Conservation (phyloP, 2,329 filamentous ascomycete genomes). For the Exophiala spinifera region DNA sequence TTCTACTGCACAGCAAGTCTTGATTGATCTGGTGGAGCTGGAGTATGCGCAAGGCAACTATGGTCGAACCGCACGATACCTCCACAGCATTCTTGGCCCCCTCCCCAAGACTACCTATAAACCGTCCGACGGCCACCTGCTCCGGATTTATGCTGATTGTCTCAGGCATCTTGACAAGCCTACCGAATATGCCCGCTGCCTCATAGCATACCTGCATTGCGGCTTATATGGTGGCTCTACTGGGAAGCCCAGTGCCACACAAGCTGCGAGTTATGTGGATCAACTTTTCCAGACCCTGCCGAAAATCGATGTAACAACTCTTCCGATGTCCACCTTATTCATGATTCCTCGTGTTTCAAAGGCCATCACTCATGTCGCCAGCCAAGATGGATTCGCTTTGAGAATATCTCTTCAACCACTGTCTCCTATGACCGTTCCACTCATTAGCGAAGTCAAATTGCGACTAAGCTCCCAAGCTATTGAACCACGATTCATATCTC, state of each 20-base stretch:
- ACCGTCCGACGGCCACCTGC: slow-evolving; percentile 74
- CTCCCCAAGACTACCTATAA: slow-evolving; percentile 78
- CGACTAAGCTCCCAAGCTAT: slow-evolving; percentile 17
- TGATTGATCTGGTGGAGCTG: slow-evolving; percentile 81
- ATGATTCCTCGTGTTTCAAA: slow-evolving; percentile 65
- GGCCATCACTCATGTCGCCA: slow-evolving; percentile 65
- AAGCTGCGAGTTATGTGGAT: slow-evolving; percentile 37
- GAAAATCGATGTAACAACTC: slow-evolving; percentile 59
- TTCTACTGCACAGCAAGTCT: slow-evolving; percentile 71
- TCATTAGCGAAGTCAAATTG: slow-evolving; percentile 15
- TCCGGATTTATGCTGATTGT: slow-evolving; percentile 81
- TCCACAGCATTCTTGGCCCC: slow-evolving; percentile 72
- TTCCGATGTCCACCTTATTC: slow-evolving; percentile 73
- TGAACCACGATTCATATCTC: slow-evolving; percentile 54
- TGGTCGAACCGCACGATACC: slow-evolving; percentile 69
- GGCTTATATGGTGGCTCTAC: slow-evolving; percentile 34
- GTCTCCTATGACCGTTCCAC: slow-evolving; percentile 7
- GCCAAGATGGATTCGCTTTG: slow-evolving; percentile 72
- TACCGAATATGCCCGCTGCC: slow-evolving; percentile 74
- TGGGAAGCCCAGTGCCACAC: slow-evolving; percentile 40
- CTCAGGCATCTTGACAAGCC: slow-evolving; percentile 71
- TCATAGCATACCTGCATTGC: slow-evolving; percentile 52
- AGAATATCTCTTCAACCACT: slow-evolving; percentile 45
- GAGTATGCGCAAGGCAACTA: slow-evolving; percentile 76
- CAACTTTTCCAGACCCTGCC: slow-evolving; percentile 49